Evolutionary conservation across 2,329 filamentous ascomycete genomes (phyloP), one percentile per base, ranked within the genome.

Genomic region (Colletotrichum sp.): DNA sequence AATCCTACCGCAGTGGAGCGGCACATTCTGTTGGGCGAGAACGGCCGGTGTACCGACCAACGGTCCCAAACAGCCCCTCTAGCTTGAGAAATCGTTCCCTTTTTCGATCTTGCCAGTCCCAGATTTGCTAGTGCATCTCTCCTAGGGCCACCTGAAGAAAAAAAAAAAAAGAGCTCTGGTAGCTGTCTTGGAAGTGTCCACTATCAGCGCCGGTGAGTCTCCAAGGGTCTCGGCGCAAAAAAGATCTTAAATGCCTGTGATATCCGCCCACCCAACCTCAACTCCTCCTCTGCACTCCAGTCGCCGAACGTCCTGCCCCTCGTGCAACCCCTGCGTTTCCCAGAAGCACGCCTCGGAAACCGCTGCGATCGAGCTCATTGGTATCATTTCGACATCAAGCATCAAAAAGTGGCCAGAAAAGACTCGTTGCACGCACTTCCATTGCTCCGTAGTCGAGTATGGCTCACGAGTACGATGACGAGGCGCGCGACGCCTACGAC

Each of bases 381-480:
- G 70, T 21, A 36, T 34, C 7, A 18, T 65, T 26, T 55, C 15
- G 49, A 13, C 44, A 64, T 52, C 44, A 12, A 44, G 7, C n/a
- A 24, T 49, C 55, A 16, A 30, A 21, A 32, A 63, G 75, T 77
- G 75, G 80, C 82, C 83, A 81, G 83, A 85, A 86, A 84, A 84
- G 84, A 86, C 87, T 86, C 82, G 83, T 86, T 87, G 87, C 88
- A 89, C 82, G 87, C 88, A 80, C 84, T 78, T 86, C 87, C 88
- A 89, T 90, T 90, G 88, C 87, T 89, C 82, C 85, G 80, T 79
- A 83, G 86, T 87, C 85, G 28, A 87, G 85, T 86, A 89, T 89
- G 88, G 87, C 86, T 79, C 80, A 84, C 76, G 79, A 79, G 77
- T 64, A 64, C 52, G 69, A 74, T 76, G 76, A 78, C 62, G 79